phyloP scores from a whole-genome alignment of 768 basidiomycete species.

The Lactarius sanguifluus region DNA sequence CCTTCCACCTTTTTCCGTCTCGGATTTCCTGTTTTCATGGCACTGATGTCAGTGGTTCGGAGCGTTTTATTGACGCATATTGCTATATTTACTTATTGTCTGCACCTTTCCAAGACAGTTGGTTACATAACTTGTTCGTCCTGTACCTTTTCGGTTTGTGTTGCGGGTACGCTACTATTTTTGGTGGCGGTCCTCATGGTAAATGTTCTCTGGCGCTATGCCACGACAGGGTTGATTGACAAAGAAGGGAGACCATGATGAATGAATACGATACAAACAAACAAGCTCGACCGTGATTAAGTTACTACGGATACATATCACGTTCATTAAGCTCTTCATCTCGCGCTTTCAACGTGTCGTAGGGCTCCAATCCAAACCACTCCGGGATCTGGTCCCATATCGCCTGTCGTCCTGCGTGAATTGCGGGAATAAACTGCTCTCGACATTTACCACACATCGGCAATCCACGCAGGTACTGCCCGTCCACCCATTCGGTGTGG shows the following conservation, averaged over 20 bases:
- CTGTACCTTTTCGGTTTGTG: neutral
- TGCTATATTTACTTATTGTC: constrained; percentile 22
- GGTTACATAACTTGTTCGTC: neutral
- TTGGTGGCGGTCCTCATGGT: neutral
- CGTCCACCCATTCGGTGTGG: constrained; percentile 69
- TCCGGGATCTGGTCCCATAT: constrained; percentile 60
- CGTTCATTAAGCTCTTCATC: constrained; percentile 27
- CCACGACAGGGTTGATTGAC: neutral
- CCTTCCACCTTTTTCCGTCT: neutral
- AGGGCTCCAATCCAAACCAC: constrained; percentile 48
- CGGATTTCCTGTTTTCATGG: neutral
- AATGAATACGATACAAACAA: neutral
- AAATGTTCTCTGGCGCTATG: neutral
- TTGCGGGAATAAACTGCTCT: constrained; percentile 45
- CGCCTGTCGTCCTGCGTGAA: constrained; percentile 51
- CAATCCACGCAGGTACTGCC: constrained; percentile 49
- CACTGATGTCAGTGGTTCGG: constrained; percentile 9
- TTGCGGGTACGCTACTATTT: neutral
- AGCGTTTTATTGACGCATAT: constrained; percentile 9
- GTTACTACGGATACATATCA: constrained; percentile 14
- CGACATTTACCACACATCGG: constrained; percentile 54
- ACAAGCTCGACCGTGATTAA: neutral
- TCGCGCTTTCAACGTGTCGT: constrained; percentile 19
- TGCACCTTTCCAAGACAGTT: neutral
- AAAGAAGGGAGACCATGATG: neutral